Evolutionary conservation across 306 rosid genomes (phyloP).

Genomic region (Cucumis cinereus): DNA sequence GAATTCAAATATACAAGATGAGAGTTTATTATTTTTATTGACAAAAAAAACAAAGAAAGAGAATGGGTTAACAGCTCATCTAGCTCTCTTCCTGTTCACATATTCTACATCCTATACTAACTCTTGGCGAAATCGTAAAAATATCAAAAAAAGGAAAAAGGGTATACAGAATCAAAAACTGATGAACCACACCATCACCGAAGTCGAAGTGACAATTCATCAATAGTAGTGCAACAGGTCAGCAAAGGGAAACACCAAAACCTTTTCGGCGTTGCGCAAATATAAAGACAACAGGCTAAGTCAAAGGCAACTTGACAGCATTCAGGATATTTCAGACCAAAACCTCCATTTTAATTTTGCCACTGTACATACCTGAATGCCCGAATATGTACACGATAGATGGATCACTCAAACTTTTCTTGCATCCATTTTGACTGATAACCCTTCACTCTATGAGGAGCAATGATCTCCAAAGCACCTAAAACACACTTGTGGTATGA

Average conservation of each 20-base stretch:
- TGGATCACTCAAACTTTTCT: conserved; percentile 9
- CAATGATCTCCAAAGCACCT: conserved; percentile 54
- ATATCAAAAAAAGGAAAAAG: too few relatives aligned
- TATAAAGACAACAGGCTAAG: conserved; percentile 13
- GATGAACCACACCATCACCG: not conserved
- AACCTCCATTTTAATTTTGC: conserved; percentile 8
- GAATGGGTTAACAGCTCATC: not conserved
- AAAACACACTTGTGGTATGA: conserved; percentile 71
- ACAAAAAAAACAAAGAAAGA: not conserved
- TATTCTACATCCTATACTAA: conserved; percentile 3
- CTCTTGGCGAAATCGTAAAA: not conserved
- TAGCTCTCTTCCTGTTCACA: conserved; percentile 1
- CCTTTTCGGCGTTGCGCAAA: not conserved
- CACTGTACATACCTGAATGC: conserved; percentile 17
- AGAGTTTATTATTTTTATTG: not conserved
- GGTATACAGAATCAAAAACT: not conserved
- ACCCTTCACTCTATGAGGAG: conserved; percentile 37
- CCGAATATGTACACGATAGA: not conserved
- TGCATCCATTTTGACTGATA: conserved; percentile 29
- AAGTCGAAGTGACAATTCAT: not conserved
- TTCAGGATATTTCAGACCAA: conserved; percentile 3
- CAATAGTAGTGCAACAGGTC: not conserved
- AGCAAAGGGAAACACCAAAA: conserved; percentile 5
- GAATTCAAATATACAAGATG: conserved; percentile 12
- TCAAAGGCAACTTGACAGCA: conserved; percentile 11